Conservation (phyloP, 106 monocot species). For the Allium sativum region DNA sequence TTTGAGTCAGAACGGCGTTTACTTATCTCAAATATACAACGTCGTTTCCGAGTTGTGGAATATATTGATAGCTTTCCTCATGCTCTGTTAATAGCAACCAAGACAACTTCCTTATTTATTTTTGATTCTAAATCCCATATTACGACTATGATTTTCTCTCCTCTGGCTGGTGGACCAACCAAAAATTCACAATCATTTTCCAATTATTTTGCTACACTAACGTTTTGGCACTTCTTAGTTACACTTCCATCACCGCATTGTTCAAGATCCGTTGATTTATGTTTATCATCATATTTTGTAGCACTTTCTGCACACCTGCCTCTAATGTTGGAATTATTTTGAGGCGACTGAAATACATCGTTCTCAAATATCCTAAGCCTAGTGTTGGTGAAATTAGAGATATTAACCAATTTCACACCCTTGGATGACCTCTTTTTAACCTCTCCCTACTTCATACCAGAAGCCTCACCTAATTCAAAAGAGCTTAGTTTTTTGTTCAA, state of each 20-base stretch:
- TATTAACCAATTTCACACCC: conserved; percentile 29
- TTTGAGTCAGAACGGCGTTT: not conserved
- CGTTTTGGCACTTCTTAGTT: conserved; percentile 10
- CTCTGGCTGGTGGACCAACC: conserved; percentile 42
- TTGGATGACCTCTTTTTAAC: conserved; percentile 81
- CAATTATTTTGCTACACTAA: not conserved
- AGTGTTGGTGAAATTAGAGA: not conserved
- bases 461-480: conserved; percentile 3
- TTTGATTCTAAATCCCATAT: conserved; percentile 9
- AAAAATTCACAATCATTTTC: conserved; percentile 2
- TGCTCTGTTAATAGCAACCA: conserved; percentile 90
- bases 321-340: conserved; percentile 9
- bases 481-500: no score
- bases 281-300: not conserved
- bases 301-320: conserved; percentile 11
- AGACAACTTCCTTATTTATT: conserved; percentile 39
- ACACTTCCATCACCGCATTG: conserved; percentile 20
- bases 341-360: conserved; percentile 15
- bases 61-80: conserved; percentile 81
- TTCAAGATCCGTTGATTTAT: not conserved
- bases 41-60: conserved; percentile 88
- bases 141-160: conserved; percentile 41
- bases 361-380: conserved; percentile 1
- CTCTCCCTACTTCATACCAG: conserved; percentile 80
- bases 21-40: conserved; percentile 97